Evolutionary conservation across 441 rosid genomes (phyloP).

Genomic region (Mallotus repandus): DNA sequence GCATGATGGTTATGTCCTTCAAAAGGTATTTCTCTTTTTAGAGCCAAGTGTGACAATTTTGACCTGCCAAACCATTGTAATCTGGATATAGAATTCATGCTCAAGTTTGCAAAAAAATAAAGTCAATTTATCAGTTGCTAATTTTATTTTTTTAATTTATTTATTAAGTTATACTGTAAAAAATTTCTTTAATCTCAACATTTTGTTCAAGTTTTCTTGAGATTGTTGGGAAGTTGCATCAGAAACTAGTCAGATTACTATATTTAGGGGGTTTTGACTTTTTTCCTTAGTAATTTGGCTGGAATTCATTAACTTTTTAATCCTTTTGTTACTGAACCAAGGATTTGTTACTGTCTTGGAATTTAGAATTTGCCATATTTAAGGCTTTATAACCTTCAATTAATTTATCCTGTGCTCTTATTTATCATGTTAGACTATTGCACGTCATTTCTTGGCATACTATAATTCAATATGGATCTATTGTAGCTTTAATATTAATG

Average conservation of each 20-base stretch:
- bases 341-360: background rate
- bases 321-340: background rate
- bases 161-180: background rate
- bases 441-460: background rate
- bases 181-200: background rate
- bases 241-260: background rate
- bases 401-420: background rate
- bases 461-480: background rate
- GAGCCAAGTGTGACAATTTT: background rate
- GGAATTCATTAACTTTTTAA: no score
- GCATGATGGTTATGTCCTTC: constrained; percentile 98
- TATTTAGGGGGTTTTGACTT: constrained; percentile 1
- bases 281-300: no score
- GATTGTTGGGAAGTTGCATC: background rate
- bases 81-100: background rate
- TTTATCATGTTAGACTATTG: background rate
- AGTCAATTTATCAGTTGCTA: no score
- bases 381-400: background rate
- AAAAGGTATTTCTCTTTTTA: constrained; percentile 58
- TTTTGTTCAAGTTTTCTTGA: background rate
- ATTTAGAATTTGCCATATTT: background rate
- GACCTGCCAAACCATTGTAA: background rate
- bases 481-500: background rate
- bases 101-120: no score
- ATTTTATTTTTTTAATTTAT: no score